These are phyloP conservation scores for Vitis hybrid DNA, from an alignment of 177 flowering plant genomes.

Conservation along the genomic window DNA sequence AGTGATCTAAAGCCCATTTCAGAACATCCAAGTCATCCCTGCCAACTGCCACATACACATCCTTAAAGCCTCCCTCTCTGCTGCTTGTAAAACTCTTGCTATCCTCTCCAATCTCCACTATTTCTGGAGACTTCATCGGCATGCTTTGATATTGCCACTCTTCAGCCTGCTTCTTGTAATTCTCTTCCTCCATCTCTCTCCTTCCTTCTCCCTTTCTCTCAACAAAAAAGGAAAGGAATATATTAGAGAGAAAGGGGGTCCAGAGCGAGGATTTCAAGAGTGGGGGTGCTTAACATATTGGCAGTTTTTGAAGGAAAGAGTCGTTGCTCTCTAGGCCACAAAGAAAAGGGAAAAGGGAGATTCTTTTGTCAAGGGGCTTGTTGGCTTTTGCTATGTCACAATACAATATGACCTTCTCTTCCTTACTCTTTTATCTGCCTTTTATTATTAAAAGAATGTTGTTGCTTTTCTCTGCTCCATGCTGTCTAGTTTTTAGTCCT, in stretches of 20 bases:
- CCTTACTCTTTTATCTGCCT: not conserved
- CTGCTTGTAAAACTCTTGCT: constrained; percentile 28
- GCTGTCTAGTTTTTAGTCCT: not conserved
- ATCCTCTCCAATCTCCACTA: constrained; percentile 72
- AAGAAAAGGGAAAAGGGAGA: constrained; percentile 10
- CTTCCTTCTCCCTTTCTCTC: constrained; percentile 1
- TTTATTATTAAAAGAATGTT: not conserved
- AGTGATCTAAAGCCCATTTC: constrained; percentile 67
- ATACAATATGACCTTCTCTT: constrained; percentile 2
- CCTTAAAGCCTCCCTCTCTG: constrained; percentile 27
- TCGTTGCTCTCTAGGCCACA: constrained; percentile 41
- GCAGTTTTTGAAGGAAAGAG: constrained; percentile 26
- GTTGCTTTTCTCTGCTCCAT: constrained; percentile 8
- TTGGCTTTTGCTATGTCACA: constrained; percentile 28
- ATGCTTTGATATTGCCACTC: constrained; percentile 12
- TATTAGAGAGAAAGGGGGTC: not conserved
- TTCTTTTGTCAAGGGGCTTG: constrained; percentile 31
- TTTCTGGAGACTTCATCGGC: constrained; percentile 51
- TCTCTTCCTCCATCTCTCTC: constrained; percentile 11
- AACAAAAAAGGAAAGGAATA: not conserved
- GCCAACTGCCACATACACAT: constrained; percentile 81
- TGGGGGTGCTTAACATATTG: constrained; percentile 16
- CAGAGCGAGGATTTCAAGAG: constrained; percentile 30
- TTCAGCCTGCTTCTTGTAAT: constrained; percentile 23
- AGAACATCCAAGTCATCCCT: constrained; percentile 64